Base-by-base conservation (phyloP, 164 flowering plant species). In the Nymphaea colorata region DNA sequence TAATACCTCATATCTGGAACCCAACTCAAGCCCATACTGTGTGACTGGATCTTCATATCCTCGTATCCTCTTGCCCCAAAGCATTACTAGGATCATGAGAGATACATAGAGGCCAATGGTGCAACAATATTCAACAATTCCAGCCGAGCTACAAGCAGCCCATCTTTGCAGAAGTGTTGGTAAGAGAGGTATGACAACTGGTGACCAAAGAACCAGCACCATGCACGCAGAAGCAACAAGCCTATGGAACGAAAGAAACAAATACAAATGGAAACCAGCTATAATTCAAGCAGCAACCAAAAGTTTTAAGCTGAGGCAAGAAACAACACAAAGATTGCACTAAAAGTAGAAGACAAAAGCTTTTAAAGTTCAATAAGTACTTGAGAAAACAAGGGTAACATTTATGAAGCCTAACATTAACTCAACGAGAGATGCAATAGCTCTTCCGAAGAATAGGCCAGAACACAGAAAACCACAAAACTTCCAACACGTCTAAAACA, bases 171-270 rank as follows among this genome's bases (percentile, higher is more conserved):
- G 82, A 62, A 94, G 84, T 44, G 89, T 80, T 43, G 97, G 99
- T 72, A 94, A 80, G 66, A 91, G 70, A 42, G 99, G 99, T 72
- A 94, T 76, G 65, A 81, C 80, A 64, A 94, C 83, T 0, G 99
- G 99, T 43, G 97, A 81, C 99, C 99, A 94, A 42, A 94, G 73
- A 74, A 94, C 84, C 80, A 91, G 84, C 77, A 83, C 92, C 97
- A 94, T 83, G 74, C 78, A 75, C 42, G 75, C 78, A 81, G 89
- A 91, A 51, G 90, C 90, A 72, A 90, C 76, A 67, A 89, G 76
- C 88, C 99, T 83, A 64, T 2, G 3, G 64, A 67, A 61, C 8
- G 61, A 72, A 65, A 53, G 67, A 68, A 59, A 44, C 36, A n/a
- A 71, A 44, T 36, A 18, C 4, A 41, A 61, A 44, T 55, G 10